Conservation (phyloP, 371 early-diverging fungal genomes). For the Rhizopus delemar region DNA sequence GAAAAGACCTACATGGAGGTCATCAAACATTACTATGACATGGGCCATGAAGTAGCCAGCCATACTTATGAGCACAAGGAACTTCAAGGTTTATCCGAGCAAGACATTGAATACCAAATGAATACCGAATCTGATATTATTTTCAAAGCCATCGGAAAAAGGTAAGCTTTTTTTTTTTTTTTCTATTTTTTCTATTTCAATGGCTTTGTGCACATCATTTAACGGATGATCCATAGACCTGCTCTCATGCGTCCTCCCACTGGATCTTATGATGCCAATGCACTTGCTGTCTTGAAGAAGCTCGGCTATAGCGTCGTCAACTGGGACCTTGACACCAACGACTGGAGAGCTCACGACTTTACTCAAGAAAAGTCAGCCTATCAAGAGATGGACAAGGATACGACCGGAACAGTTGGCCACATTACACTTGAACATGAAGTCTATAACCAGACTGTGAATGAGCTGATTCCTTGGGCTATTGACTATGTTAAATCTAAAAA, state of each 20-base stretch:
- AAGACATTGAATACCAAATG: constrained; percentile 23
- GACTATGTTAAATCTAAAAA: constrained; percentile 30
- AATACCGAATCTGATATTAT: constrained; percentile 19
- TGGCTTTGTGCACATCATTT: not conserved
- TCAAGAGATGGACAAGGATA: constrained; percentile 14
- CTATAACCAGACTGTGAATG: constrained; percentile 24
- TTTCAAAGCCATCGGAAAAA: constrained; percentile 13
- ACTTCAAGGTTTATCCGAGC: constrained; percentile 18
- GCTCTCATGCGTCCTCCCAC: constrained; percentile 46
- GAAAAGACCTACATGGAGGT: constrained; percentile 24
- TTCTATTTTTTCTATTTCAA: not conserved
- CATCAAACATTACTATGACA: constrained; percentile 17
- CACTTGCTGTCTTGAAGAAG: constrained; percentile 35
- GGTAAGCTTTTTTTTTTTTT: not conserved
- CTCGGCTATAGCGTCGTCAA: constrained; percentile 47
- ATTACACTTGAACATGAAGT: constrained; percentile 39
- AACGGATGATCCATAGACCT: constrained; percentile 9
- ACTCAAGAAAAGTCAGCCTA: constrained; percentile 14
- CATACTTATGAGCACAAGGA: constrained; percentile 46
- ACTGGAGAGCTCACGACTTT: constrained; percentile 36
- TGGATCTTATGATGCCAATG: constrained; percentile 36
- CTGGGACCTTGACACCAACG: constrained; percentile 56
- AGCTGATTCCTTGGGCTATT: constrained; percentile 33
- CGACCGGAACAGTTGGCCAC: constrained; percentile 20
- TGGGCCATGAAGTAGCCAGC: constrained; percentile 33